A percentile compares a stretch with the other conserved stretches of the same genome.
Conservation (phyloP, 768 basidiomycete species). For the Auricularia sp. region DNA sequence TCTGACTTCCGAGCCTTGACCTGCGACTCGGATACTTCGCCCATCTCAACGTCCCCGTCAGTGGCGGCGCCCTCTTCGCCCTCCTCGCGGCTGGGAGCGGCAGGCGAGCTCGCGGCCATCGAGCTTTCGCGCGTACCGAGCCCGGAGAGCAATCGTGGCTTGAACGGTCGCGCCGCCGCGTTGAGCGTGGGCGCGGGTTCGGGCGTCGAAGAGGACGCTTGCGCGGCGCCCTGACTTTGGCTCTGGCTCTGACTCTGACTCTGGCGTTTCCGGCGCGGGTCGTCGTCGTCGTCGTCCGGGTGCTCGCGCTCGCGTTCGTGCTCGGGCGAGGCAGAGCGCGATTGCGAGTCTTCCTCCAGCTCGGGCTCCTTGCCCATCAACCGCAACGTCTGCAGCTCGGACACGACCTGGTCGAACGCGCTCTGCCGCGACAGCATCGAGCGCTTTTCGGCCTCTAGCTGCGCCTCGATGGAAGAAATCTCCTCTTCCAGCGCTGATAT, state of each 20-base stretch:
- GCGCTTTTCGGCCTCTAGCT: constrained; percentile 64
- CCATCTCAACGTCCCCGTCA: constrained; percentile 70
- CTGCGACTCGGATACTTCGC: constrained; percentile 73
- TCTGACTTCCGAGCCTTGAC: constrained; percentile 41
- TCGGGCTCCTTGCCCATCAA: constrained; percentile 57
- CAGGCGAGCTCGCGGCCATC: neutral
- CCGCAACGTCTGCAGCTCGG: constrained; percentile 44
- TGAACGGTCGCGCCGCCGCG: constrained; percentile 22
- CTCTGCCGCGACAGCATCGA: constrained; percentile 57
- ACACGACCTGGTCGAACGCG: constrained; percentile 55
- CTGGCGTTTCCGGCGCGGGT: constrained; percentile 1
- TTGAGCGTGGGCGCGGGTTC: constrained; percentile 16
- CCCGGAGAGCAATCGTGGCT: constrained; percentile 18
- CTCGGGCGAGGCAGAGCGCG: constrained; percentile 15
- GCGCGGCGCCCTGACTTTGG: neutral
- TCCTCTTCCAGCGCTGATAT: constrained; percentile 66
- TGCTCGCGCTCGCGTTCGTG: constrained; percentile 1
- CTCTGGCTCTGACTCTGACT: too few relatives aligned
- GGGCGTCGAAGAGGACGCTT: neutral
- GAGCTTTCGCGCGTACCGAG: constrained; percentile 2
- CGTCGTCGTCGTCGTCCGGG: constrained; percentile 3
- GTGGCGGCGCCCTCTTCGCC: constrained; percentile 9
- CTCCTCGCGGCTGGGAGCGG: neutral
- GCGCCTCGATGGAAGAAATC: constrained; percentile 60
- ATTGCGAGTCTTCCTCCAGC: constrained; percentile 26